These are phyloP conservation scores for Platanus orientalis DNA, from an alignment of 164 flowering plant species.

Conservation along the genomic window DNA sequence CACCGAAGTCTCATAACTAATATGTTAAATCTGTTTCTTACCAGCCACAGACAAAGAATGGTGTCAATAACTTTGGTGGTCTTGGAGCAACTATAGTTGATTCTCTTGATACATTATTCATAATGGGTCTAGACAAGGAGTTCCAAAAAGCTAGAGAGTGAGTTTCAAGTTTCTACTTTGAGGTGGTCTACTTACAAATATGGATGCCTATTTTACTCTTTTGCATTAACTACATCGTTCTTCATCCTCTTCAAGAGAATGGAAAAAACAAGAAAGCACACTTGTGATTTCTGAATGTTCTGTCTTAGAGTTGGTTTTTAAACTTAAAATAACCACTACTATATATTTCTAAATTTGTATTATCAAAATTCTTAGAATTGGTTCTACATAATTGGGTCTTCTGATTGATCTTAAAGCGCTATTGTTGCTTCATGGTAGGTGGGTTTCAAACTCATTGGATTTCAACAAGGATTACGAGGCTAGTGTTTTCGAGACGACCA, in stretches of 20 bases:
- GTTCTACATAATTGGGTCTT: not conserved
- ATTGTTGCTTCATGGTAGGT: slow-evolving; percentile 46
- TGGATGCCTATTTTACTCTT: not conserved
- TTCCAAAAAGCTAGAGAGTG: slow-evolving; percentile 93
- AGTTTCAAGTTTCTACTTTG: slow-evolving; percentile 27
- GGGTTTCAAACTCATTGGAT: slow-evolving; percentile 92
- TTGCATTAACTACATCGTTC: not conserved
- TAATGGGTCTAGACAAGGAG: slow-evolving; percentile 94
- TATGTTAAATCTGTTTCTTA: slow-evolving; percentile 4
- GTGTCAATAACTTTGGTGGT: slow-evolving; percentile 94
- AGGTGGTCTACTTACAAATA: not conserved
- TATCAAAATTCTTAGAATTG: not conserved
- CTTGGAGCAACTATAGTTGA: slow-evolving; percentile 97
- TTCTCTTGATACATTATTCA: slow-evolving; percentile 89
- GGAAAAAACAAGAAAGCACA: not conserved
- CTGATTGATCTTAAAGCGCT: slow-evolving; percentile 3
- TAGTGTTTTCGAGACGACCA: slow-evolving; percentile 99
- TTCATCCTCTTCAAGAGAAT: not conserved
- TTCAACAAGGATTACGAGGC: slow-evolving; percentile 93
- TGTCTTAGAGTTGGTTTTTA: not conserved
- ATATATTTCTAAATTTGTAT: no score
- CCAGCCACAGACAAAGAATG: slow-evolving; percentile 91
- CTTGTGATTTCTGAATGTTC: not conserved
- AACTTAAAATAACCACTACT: not conserved
- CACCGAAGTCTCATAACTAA: not conserved